phyloP scores from a whole-genome alignment of 441 rosid species.

The Raphanus hybrid region DNA sequence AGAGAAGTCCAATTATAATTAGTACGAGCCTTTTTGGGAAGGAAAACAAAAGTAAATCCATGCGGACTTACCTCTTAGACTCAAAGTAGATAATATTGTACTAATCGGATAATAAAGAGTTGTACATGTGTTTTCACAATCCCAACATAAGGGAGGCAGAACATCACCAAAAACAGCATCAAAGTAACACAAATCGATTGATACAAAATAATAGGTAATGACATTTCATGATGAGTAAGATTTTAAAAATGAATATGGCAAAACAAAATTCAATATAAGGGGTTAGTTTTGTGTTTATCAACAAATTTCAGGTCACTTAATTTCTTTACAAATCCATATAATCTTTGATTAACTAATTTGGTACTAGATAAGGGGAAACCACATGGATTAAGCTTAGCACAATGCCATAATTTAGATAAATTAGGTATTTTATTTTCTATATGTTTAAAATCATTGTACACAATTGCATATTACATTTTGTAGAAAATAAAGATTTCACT shows the following conservation, averaged over 20 bases:
- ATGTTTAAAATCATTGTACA: not conserved
- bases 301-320: not conserved
- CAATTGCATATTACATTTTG: not conserved
- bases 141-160: not conserved
- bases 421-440: not conserved
- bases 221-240: not conserved
- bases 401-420: not conserved
- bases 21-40: too few species aligned
- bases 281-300: not conserved
- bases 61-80: too few species aligned
- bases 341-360: not conserved
- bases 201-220: not conserved
- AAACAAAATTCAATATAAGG: not conserved
- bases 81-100: too few species aligned
- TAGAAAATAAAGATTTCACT: not conserved
- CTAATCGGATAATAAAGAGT: too few species aligned
- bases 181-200: not conserved
- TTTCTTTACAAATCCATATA: not conserved
- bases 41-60: too few species aligned
- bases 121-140: too few species aligned
- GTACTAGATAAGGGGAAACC: not conserved
- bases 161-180: not conserved
- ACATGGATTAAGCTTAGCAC: not conserved
- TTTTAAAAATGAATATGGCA: not conserved
- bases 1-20: too few species aligned